These are phyloP conservation scores for Hymenoscyphus linearis DNA, from an alignment of 2,329 filamentous ascomycete genomes.

Conservation along the genomic window DNA sequence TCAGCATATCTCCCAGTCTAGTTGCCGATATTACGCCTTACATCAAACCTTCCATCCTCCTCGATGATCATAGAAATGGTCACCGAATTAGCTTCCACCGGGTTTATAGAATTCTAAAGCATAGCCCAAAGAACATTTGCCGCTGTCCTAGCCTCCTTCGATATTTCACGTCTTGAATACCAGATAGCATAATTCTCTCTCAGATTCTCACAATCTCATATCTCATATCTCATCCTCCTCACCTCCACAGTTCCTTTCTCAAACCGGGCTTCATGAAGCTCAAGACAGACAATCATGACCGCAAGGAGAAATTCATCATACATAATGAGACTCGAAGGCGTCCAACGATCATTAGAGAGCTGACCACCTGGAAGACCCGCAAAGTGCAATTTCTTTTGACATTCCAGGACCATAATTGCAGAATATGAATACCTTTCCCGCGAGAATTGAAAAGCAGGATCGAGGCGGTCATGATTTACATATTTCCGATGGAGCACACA, in stretches of 20 bases:
- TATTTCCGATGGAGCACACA: constrained; percentile 19
- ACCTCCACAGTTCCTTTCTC: neutral
- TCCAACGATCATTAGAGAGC: constrained; percentile 12
- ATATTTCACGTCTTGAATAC: neutral
- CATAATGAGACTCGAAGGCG: constrained; percentile 12
- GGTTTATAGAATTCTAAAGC: constrained; percentile 9
- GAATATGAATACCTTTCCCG: constrained; percentile 45
- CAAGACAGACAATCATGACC: constrained; percentile 15
- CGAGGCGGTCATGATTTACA: constrained; percentile 34
- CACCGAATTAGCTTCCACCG: neutral
- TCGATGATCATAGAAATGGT: neutral
- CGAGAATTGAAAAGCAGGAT: constrained; percentile 47
- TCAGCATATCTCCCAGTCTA: too few species aligned
- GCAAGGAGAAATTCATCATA: constrained; percentile 16
- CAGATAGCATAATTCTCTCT: constrained; percentile 13
- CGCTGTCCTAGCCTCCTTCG: constrained; percentile 11
- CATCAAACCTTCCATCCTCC: neutral
- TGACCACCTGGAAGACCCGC: constrained; percentile 11
- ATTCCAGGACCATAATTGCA: constrained; percentile 41
- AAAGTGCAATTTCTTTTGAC: constrained; percentile 33
- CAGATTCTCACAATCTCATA: constrained; percentile 7
- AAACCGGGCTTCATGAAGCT: constrained; percentile 9
- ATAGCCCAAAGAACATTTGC: constrained; percentile 11
- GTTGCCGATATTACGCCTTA: too few species aligned
- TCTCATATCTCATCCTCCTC: constrained; percentile 4